Conservation (phyloP, 192 early-diverging fungal genomes). For the Podila verticillata region DNA sequence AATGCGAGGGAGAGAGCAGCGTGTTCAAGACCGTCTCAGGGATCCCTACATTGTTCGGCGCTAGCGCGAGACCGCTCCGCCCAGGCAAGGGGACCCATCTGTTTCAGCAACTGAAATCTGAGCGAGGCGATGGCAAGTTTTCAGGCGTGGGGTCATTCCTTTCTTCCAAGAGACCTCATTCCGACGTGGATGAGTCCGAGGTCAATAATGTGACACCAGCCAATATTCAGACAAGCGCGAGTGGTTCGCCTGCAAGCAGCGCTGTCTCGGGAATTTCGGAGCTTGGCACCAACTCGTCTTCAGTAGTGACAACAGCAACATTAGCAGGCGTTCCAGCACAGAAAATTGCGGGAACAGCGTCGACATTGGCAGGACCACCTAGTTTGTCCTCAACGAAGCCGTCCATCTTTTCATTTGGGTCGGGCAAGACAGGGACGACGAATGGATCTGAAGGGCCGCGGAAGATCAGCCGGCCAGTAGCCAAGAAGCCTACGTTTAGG, state of each 20-base stretch:
- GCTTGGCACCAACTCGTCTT: slow-evolving; percentile 4
- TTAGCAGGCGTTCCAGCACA: neutral
- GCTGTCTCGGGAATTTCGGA: slow-evolving; percentile 6
- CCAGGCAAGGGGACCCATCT: neutral
- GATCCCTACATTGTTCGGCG: neutral
- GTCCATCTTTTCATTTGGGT: slow-evolving; percentile 7
- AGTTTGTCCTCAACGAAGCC: neutral
- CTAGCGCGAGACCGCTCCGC: slow-evolving; percentile 2
- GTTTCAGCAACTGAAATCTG: neutral
- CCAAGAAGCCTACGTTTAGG: slow-evolving; percentile 10
- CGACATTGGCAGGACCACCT: neutral
- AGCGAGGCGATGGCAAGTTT: neutral
- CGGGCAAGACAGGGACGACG: slow-evolving; percentile 29
- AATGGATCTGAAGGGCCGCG: slow-evolving; percentile 38
- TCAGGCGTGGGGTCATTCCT: neutral
- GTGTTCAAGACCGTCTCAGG: neutral
- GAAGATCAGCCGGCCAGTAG: slow-evolving; percentile 29
- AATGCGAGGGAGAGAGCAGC: slow-evolving; percentile 4
- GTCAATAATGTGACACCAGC: neutral
- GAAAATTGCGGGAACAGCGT: neutral
- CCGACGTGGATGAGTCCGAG: slow-evolving; percentile 7
- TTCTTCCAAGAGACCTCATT: slow-evolving; percentile 26
- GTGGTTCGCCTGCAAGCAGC: neutral
- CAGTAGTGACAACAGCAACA: neutral
- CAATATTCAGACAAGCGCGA: neutral